Percentiles rank a stretch among this genome's conserved stretches.
phyloP scores from a whole-genome alignment of 2,329 filamentous ascomycete genomes.

The Aureobasidium sp. region DNA sequence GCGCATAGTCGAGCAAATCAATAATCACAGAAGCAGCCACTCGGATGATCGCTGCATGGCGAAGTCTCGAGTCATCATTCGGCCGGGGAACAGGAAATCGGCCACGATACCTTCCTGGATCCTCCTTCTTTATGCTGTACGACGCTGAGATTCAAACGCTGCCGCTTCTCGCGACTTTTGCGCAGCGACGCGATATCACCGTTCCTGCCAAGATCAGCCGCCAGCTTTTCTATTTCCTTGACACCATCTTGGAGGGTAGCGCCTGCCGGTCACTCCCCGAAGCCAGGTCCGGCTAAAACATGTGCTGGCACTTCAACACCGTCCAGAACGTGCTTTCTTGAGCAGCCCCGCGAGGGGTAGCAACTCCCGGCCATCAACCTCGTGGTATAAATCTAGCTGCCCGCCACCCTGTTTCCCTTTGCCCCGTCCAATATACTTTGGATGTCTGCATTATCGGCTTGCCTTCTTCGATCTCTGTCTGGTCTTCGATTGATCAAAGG shows the following conservation, averaged over 20 bases:
- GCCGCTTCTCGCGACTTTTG: conserved; percentile 7
- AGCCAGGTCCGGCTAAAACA: conserved; percentile 5
- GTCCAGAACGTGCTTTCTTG: neutral
- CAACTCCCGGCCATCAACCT: neutral
- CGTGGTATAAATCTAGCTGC: neutral
- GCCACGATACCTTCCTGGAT: conserved; percentile 4
- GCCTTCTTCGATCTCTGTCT: neutral
- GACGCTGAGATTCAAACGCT: neutral
- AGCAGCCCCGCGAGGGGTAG: neutral
- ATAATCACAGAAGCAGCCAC: neutral
- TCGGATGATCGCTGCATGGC: conserved; percentile 14
- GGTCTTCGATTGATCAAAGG: conserved; percentile 4
- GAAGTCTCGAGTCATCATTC: conserved; percentile 9
- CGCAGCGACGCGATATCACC: conserved; percentile 9
- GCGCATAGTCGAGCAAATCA: conserved; percentile 10
- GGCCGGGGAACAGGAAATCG: conserved; percentile 10
- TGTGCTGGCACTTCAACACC: conserved; percentile 8
- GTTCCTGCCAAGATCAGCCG: conserved; percentile 13
- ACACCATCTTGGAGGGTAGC: conserved; percentile 8
- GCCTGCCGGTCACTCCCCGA: conserved; percentile 13
- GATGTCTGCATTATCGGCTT: neutral
- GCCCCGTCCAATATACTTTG: conserved; percentile 3
- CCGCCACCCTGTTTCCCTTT: neutral
- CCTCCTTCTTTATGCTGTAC: conserved; percentile 10
- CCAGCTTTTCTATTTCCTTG: neutral